A percentile compares a stretch with the other conserved stretches of the same genome.
These are phyloP conservation scores for Blastobotrys buckinghamii DNA, from an alignment of 1,139 yeast genomes.

Conservation along the genomic window DNA sequence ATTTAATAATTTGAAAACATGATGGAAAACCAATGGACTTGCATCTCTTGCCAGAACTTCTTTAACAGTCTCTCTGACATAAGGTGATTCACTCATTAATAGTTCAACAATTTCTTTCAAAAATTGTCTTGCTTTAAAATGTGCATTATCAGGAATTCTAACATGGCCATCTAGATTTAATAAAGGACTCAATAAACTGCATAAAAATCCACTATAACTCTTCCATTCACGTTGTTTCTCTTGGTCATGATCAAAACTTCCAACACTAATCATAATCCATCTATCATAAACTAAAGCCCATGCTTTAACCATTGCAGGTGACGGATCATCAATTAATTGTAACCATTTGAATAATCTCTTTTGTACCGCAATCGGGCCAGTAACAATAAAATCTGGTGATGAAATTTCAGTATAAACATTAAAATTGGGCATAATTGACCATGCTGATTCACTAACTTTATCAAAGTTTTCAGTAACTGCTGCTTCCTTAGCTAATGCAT, in stretches of 20 bases:
- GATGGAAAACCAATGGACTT: constrained; percentile 39
- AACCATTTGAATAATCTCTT: constrained; percentile 56
- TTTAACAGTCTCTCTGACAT: constrained; percentile 42
- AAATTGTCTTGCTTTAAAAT: constrained; percentile 25
- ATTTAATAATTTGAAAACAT: constrained; percentile 32
- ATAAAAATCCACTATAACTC: constrained; percentile 42
- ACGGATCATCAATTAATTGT: constrained; percentile 49
- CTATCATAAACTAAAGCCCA: constrained; percentile 50
- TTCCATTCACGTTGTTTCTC: constrained; percentile 25
- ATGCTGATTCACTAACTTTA: constrained; percentile 22
- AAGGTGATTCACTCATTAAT: constrained; percentile 22
- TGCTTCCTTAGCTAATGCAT: constrained; percentile 42
- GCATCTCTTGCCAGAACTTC: constrained; percentile 44
- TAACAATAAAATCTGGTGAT: constrained; percentile 55
- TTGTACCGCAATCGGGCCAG: constrained; percentile 74
- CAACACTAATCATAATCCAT: constrained; percentile 42
- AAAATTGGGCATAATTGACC: constrained; percentile 31
- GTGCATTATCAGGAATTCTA: constrained; percentile 23
- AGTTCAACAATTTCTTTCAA: constrained; percentile 23
- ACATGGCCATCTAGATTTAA: constrained; percentile 22
- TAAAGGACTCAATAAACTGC: constrained; percentile 35
- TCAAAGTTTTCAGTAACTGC: constrained; percentile 24
- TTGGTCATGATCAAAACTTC: constrained; percentile 11
- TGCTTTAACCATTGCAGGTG: constrained; percentile 52
- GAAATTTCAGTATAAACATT: constrained; percentile 44